Percentiles rank a stretch among this genome's conserved stretches.
Evolutionary conservation across 1,284 basidiomycete species (phyloP).

Genomic region (Irpex sp.): DNA sequence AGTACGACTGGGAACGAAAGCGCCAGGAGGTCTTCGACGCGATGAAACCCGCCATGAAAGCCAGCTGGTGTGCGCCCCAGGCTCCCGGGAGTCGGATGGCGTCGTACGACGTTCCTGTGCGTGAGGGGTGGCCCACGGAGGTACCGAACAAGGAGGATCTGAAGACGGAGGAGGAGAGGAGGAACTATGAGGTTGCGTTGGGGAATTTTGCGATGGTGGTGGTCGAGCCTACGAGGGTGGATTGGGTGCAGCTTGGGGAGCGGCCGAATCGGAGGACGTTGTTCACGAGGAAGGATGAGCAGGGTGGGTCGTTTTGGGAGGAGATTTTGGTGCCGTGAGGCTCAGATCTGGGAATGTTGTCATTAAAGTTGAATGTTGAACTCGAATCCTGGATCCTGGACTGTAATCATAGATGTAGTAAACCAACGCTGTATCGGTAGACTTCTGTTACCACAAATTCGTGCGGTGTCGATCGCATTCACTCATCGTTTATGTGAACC

Average conservation of each 20-base stretch:
- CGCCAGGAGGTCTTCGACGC: slow-evolving; percentile 47
- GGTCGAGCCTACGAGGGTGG: slow-evolving; percentile 60
- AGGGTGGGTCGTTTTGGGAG: slow-evolving; percentile 41
- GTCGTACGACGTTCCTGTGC: slow-evolving; percentile 45
- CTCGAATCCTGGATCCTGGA: too few relatives aligned
- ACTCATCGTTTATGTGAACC: background rate
- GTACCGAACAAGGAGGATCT: slow-evolving; percentile 41
- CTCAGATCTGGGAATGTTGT: too few relatives aligned
- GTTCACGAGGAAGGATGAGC: slow-evolving; percentile 37
- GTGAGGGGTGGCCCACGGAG: slow-evolving; percentile 44
- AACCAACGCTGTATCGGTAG: background rate
- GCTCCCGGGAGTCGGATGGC: slow-evolving; percentile 48
- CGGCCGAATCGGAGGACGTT: slow-evolving; percentile 52
- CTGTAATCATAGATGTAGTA: background rate
- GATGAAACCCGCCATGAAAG: slow-evolving; percentile 57
- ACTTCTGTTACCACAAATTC: too few relatives aligned
- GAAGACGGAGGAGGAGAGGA: slow-evolving; percentile 36
- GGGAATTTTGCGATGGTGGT: slow-evolving; percentile 62
- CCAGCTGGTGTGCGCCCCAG: slow-evolving; percentile 57
- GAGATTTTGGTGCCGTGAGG: slow-evolving; percentile 55
- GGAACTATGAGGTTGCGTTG: slow-evolving; percentile 47
- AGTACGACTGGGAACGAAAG: slow-evolving; percentile 61
- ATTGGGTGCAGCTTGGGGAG: slow-evolving; percentile 55
- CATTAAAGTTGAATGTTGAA: too few relatives aligned
- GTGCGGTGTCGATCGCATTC: too few relatives aligned